phyloP scores from a whole-genome alignment of 495 filamentous ascomycete genomes.

The Penicillium bovifimosum region DNA sequence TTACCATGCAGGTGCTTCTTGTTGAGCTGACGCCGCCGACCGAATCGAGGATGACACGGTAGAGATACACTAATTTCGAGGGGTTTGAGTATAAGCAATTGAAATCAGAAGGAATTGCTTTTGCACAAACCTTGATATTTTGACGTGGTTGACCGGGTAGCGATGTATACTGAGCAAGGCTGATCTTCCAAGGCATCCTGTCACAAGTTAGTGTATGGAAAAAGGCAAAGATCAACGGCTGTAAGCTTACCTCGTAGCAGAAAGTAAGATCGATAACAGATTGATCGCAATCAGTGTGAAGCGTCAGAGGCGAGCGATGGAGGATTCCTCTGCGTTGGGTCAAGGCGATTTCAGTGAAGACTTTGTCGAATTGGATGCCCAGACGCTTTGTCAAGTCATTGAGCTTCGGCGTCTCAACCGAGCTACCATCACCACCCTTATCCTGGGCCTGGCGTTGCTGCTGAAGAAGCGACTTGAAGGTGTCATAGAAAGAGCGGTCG shows the following conservation, averaged over 20 bases:
- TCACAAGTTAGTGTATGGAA: neutral
- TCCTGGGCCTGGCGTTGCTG: conserved; percentile 25
- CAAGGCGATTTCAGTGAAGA: conserved; percentile 53
- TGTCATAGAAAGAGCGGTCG: conserved; percentile 44
- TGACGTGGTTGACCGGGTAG: conserved; percentile 26
- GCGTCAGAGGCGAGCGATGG: conserved; percentile 43
- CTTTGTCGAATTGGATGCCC: conserved; percentile 46
- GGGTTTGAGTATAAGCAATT: neutral
- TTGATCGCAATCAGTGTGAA: conserved; percentile 40
- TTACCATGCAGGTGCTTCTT: conserved; percentile 34
- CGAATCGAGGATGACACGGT: conserved; percentile 43
- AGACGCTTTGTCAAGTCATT: conserved; percentile 48
- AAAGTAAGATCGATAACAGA: conserved; percentile 33
- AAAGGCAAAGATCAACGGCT: neutral
- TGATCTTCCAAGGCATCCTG: conserved; percentile 19
- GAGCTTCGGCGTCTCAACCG: conserved; percentile 43
- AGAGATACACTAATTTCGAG: conserved; percentile 41
- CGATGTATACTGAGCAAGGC: conserved; percentile 35
- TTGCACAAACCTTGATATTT: conserved; percentile 31
- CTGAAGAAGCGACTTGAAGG: conserved; percentile 36
- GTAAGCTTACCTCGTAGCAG: conserved; percentile 30
- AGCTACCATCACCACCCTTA: conserved; percentile 19
- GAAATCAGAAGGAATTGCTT: neutral
- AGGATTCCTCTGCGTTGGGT: conserved; percentile 54
- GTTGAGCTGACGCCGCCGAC: conserved; percentile 54